Evolutionary conservation across 768 basidiomycete genomes (phyloP).

Genomic region (Lactarius sanguifluus): DNA sequence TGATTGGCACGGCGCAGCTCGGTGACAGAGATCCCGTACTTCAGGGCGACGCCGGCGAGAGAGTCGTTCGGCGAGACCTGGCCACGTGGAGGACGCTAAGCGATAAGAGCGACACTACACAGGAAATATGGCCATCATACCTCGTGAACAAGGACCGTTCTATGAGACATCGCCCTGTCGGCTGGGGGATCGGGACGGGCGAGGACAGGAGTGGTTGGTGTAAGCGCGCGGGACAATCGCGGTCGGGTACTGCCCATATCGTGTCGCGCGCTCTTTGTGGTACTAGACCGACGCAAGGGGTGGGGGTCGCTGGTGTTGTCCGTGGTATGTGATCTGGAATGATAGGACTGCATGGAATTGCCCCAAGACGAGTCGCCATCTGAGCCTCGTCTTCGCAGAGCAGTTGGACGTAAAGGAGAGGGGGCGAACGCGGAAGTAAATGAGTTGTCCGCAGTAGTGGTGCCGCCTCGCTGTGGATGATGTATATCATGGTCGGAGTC

Average conservation of each 20-base stretch:
- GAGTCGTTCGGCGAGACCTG: conserved; percentile 73
- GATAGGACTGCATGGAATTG: conserved; percentile 14
- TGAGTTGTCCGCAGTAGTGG: conserved; percentile 7
- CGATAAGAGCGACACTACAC: background rate
- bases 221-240: conserved; percentile 24
- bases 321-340: conserved; percentile 32
- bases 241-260: conserved; percentile 24
- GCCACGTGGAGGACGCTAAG: background rate
- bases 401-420: conserved; percentile 10
- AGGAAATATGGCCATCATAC: conserved; percentile 37
- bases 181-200: background rate
- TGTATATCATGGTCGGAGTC: conserved; percentile 8
- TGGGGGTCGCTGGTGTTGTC: conserved; percentile 29
- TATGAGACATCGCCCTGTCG: conserved; percentile 10
- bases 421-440: conserved; percentile 29
- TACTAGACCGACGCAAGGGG: conserved; percentile 25
- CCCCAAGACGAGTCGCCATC: conserved; percentile 31
- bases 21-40: conserved; percentile 82
- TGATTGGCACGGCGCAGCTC: conserved; percentile 87
- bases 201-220: conserved; percentile 14
- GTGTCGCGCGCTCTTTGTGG: conserved; percentile 17
- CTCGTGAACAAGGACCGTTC: conserved; percentile 59
- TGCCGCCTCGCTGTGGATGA: background rate
- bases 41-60: conserved; percentile 82
- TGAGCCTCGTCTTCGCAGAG: conserved; percentile 34